Conservation (phyloP, 2,329 filamentous ascomycete genomes). For the Lecanicillium sp. region DNA sequence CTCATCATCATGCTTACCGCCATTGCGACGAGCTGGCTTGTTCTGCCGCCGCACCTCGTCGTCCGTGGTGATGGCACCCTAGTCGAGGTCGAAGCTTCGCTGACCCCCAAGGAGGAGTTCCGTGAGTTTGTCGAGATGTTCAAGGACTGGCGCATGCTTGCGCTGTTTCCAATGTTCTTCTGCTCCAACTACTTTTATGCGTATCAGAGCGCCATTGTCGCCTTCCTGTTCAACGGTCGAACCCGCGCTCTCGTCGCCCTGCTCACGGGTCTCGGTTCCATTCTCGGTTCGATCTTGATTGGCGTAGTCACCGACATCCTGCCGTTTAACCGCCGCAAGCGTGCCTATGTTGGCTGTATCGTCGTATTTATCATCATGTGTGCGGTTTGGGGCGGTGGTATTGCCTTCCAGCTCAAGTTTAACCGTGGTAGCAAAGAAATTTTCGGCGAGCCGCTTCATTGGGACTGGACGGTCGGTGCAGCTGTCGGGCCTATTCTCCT, state of each 20-base stretch:
- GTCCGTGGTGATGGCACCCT: constrained; percentile 10
- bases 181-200: too few species aligned
- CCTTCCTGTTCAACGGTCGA: too few species aligned
- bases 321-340: constrained; percentile 45
- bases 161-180: too few species aligned
- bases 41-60: constrained; percentile 9
- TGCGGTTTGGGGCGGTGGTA: constrained; percentile 62
- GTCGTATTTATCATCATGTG: constrained; percentile 56
- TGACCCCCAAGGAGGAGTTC: constrained; percentile 9
- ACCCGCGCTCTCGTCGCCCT: too few species aligned
- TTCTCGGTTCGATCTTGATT: constrained; percentile 59
- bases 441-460: constrained; percentile 13
- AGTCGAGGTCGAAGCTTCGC: constrained; percentile 5
- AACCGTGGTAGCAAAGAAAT: constrained; percentile 11
- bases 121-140: constrained; percentile 12
- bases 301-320: constrained; percentile 55
- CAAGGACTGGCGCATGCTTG: constrained; percentile 12
- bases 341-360: constrained; percentile 51
- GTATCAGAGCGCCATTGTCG: too few species aligned
- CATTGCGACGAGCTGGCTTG: constrained; percentile 11
- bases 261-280: constrained; percentile 50
- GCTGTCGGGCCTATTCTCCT: constrained; percentile 18
- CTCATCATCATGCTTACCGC: constrained; percentile 15
- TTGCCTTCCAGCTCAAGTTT: constrained; percentile 57
- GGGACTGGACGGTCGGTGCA: constrained; percentile 17